Conservation (phyloP, 2,329 filamentous ascomycete genomes). For the Ascochyta koolunga region DNA sequence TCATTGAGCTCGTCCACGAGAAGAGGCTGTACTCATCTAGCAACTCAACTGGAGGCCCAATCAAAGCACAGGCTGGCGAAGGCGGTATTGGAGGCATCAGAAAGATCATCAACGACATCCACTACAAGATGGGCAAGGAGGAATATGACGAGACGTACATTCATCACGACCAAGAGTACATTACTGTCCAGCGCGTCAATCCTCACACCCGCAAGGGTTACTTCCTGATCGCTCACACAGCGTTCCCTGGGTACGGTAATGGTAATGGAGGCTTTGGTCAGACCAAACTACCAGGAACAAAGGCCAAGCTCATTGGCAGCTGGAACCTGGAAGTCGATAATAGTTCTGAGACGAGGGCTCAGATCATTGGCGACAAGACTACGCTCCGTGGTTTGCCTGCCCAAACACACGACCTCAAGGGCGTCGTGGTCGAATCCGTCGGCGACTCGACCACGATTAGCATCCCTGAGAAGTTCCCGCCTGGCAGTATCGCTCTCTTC, state of each 20-base stretch:
- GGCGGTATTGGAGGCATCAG: constrained; percentile 89
- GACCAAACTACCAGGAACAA: constrained; percentile 81
- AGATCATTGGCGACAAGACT: constrained; percentile 70
- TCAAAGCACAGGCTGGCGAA: constrained; percentile 72
- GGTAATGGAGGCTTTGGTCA: constrained; percentile 81
- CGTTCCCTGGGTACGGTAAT: constrained; percentile 88
- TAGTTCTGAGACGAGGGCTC: constrained; percentile 70
- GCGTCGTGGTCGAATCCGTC: constrained; percentile 73
- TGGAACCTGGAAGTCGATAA: constrained; percentile 91
- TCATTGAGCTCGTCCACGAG: constrained; percentile 93
- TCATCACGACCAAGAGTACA: constrained; percentile 93
- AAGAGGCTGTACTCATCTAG: constrained; percentile 80
- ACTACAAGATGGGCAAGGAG: constrained; percentile 93
- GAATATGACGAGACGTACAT: constrained; percentile 95
- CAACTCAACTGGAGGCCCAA: constrained; percentile 65
- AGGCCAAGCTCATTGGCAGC: constrained; percentile 82
- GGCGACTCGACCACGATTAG: constrained; percentile 78
- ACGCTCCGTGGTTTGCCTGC: constrained; percentile 84
- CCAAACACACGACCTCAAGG: constrained; percentile 74
- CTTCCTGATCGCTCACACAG: constrained; percentile 94
- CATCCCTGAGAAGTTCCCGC: constrained; percentile 82
- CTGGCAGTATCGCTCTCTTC: constrained; percentile 92
- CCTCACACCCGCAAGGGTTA: constrained; percentile 91
- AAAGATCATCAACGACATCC: constrained; percentile 92
- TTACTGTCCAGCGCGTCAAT: constrained; percentile 94